Base-by-base conservation (phyloP, 1,284 basidiomycete species). In the Naganishia liquefaciens region DNA sequence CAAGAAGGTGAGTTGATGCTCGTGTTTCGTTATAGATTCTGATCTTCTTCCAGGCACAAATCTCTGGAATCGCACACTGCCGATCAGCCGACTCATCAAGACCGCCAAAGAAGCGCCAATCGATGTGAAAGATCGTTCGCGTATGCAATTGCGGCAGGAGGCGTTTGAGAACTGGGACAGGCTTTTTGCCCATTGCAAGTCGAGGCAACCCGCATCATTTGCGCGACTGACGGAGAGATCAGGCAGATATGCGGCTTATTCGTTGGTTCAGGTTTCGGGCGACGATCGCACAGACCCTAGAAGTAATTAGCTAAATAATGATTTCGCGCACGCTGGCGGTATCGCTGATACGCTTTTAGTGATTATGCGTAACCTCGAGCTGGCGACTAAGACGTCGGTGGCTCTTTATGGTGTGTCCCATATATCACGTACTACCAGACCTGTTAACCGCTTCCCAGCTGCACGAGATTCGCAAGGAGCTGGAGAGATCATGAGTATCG, bases 311-410 rank as follows among this genome's bases (percentile, higher is more conserved):
- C n/a, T n/a, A n/a, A n/a, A n/a, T n/a, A n/a, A 46, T 42, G 28
- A 7, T 37, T 4, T 19, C 3, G 30, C 11, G 27, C 28, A 1
- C 30, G 27, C 15, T 4, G 11, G 23, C 25, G 23, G 42, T 3
- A 5, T 37, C 33, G 15, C 54, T 55, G 42, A 55, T 28, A 15
- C 40, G n/a, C 7, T 10, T 28, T 25, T 37, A 60, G 57, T 50
- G 40, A 47, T 60, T 23, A 40, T 47, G 46, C 21, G 57, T 11
- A 49, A 39, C 11, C 46, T 60, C 7, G 57, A 60, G 27, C 27
- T 60, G 57, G 57, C 57, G 6, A 60, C 46, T 3, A 60, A 60
- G 57, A 60, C 57, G 3, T 21, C 57, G n/a, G 6, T 60, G 13
- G 57, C 57, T 9, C 57, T 60, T 6, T 60, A 37, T 39, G 57